Evolutionary conservation across 1,284 basidiomycete species (phyloP).

Genomic region (Vanrija humicola): DNA sequence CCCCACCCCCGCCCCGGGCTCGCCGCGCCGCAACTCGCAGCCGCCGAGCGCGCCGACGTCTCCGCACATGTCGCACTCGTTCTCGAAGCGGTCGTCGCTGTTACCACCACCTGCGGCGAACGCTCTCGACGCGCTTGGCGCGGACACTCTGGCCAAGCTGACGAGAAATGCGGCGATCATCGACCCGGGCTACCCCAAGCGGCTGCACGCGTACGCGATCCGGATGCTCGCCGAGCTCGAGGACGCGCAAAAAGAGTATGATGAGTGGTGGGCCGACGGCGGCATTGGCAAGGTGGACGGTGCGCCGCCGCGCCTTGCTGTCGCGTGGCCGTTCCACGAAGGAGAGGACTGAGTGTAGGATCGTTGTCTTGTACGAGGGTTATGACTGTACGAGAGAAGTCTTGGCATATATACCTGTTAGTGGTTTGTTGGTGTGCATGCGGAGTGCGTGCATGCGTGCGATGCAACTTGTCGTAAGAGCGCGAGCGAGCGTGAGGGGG

Average conservation of each 20-base stretch:
- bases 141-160: not conserved
- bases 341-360: conserved; percentile 37
- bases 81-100: conserved; percentile 46
- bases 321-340: conserved; percentile 51
- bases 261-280: conserved; percentile 50
- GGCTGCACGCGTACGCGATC: conserved; percentile 52
- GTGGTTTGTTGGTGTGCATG: not conserved
- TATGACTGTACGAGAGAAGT: not conserved
- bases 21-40: conserved; percentile 21
- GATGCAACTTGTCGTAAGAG: not conserved
- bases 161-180: not conserved
- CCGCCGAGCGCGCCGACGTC: conserved; percentile 36
- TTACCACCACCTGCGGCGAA: conserved; percentile 44
- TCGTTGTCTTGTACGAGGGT: not conserved
- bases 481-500: not conserved
- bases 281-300: conserved; percentile 48
- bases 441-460: not conserved
- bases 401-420: no score
- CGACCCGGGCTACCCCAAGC: conserved; percentile 36
- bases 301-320: conserved; percentile 47
- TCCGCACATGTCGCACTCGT: conserved; percentile 48
- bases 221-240: conserved; percentile 53
- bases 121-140: conserved; percentile 33
- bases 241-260: conserved; percentile 51
- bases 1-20: conserved; percentile 19